These are phyloP conservation scores for Tylopilus intermedius DNA, from an alignment of 768 basidiomycete species.

Conservation along the genomic window DNA sequence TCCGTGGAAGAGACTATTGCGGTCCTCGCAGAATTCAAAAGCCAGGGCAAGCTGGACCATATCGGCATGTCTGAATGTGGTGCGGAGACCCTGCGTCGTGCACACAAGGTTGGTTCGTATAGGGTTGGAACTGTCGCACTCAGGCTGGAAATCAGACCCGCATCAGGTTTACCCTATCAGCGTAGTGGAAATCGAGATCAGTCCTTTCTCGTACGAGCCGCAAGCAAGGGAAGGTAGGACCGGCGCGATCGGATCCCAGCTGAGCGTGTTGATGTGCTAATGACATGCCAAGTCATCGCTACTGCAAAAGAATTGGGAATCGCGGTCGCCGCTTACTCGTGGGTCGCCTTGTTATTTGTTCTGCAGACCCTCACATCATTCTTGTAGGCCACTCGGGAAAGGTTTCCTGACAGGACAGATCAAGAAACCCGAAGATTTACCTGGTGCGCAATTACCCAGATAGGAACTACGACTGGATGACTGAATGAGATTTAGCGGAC, in stretches of 20 bases:
- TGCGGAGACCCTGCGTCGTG: slow-evolving; percentile 43
- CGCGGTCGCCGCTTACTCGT: slow-evolving; percentile 58
- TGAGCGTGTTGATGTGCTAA: background rate
- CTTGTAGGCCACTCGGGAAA: slow-evolving; percentile 44
- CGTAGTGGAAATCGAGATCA: slow-evolving; percentile 64
- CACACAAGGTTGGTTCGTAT: slow-evolving; percentile 14
- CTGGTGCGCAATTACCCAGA: slow-evolving; percentile 14
- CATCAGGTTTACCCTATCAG: slow-evolving; percentile 49
- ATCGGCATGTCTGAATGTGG: slow-evolving; percentile 56
- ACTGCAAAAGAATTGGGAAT: slow-evolving; percentile 52
- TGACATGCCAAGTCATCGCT: slow-evolving; percentile 38
- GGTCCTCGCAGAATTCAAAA: slow-evolving; percentile 38
- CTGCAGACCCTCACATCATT: background rate
- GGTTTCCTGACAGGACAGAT: slow-evolving; percentile 48
- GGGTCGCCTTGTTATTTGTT: slow-evolving; percentile 11
- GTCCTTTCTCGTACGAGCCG: slow-evolving; percentile 52
- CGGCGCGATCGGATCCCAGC: background rate
- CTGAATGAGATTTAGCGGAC: slow-evolving; percentile 29
- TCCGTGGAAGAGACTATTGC: slow-evolving; percentile 44
- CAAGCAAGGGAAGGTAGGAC: slow-evolving; percentile 40
- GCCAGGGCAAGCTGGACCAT: slow-evolving; percentile 38
- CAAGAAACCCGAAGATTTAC: slow-evolving; percentile 34
- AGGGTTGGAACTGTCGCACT: background rate
- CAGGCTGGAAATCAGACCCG: background rate
- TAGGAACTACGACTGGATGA: background rate